These are phyloP conservation scores for Ciborinia camelliae DNA, from an alignment of 2,329 filamentous ascomycete genomes.

Conservation along the genomic window DNA sequence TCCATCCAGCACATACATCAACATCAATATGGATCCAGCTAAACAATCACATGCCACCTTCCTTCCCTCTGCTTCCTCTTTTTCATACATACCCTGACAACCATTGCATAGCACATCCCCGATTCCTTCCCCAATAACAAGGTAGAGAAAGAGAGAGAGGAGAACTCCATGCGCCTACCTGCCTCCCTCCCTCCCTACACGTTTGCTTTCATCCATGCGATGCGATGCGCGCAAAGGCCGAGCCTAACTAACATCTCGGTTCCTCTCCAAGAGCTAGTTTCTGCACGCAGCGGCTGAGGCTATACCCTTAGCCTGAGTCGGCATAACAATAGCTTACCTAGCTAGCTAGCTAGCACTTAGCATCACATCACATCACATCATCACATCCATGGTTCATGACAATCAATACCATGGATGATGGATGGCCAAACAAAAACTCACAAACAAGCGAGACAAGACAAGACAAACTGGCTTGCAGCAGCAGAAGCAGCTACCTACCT, in stretches of 20 bases:
- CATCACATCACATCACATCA: no score
- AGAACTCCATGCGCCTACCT: background rate
- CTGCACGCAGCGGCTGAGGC: slow-evolving; percentile 1
- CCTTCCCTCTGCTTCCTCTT: slow-evolving; percentile 2
- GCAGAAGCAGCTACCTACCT: no score
- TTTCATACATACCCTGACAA: background rate
- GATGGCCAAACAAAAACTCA: background rate
- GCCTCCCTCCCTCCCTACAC: no score
- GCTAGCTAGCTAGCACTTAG: no score
- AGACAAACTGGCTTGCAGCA: slow-evolving; percentile 10
- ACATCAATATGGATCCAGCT: no score
- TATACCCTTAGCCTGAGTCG: background rate
- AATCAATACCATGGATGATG: no score
- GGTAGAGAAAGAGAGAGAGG: background rate
- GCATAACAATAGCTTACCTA: background rate
- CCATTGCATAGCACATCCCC: background rate
- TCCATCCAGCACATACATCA: slow-evolving; percentile 1
- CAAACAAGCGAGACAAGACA: background rate
- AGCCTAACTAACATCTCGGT: slow-evolving; percentile 10
- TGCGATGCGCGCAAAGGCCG: background rate
- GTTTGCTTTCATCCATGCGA: no score
- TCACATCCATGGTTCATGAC: no score
- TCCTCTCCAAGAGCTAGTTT: background rate
- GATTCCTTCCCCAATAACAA: background rate
- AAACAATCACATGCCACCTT: slow-evolving; percentile 16